A percentile compares a stretch with the other conserved stretches of the same genome.
These are phyloP conservation scores for Pseudozyma sp. DNA, from an alignment of 1,284 basidiomycete species.

Conservation along the genomic window DNA sequence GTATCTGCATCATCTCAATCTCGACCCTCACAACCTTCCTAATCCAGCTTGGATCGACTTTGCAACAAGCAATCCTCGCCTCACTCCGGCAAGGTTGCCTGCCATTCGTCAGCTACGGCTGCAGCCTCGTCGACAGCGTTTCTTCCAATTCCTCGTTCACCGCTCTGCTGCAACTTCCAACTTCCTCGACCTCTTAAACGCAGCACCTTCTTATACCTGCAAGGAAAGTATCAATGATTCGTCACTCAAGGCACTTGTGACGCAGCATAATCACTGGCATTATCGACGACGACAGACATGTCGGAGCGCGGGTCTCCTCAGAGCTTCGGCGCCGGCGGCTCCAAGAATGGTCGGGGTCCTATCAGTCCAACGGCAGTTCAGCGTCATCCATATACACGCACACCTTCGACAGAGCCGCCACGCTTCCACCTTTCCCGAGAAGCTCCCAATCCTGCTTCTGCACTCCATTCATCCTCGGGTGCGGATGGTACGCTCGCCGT, in stretches of 20 bases:
- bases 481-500: constrained; percentile 23
- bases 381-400: constrained; percentile 36
- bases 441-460: not conserved
- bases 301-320: constrained; percentile 20
- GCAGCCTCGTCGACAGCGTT: too few species aligned
- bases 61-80: not conserved
- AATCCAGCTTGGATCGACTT: not conserved
- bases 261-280: too few species aligned
- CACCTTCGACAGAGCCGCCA: constrained; percentile 39
- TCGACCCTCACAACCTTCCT: not conserved
- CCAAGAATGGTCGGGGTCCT: not conserved
- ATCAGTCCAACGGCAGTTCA: constrained; percentile 19
- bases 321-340: constrained; percentile 4
- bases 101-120: too few species aligned
- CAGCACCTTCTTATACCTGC: too few species aligned
- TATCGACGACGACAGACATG: not conserved
- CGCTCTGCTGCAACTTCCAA: too few species aligned
- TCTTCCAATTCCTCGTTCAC: too few species aligned
- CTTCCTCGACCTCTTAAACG: too few species aligned
- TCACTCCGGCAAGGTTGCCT: not conserved
- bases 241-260: too few species aligned
- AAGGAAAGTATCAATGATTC: too few species aligned
- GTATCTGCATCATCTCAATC: too few species aligned
- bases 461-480: constrained; percentile 2
- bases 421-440: constrained; percentile 35